phyloP scores from a whole-genome alignment of 2,329 filamentous ascomycete genomes.

The Phymatotrichopsis omnivora region DNA sequence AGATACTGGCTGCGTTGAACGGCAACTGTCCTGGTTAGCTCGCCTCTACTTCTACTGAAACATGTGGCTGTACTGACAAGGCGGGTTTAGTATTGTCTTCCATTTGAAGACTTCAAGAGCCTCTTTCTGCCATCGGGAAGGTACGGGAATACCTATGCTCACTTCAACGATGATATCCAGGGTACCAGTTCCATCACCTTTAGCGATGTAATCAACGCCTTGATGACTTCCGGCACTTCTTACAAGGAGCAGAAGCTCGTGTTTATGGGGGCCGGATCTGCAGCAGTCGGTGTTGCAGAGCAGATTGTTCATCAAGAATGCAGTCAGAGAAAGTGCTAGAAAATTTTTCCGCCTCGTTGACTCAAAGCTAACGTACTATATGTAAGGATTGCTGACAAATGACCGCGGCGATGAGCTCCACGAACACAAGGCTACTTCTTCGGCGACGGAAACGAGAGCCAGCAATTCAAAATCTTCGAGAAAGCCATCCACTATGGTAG shows the following conservation, averaged over 20 bases:
- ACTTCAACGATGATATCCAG: constrained; percentile 98
- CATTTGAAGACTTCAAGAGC: constrained; percentile 99
- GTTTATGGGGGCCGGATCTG: constrained; percentile 91
- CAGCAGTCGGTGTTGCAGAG: constrained; percentile 93
- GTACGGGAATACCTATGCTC: constrained; percentile 79
- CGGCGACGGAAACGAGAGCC: constrained; percentile 52
- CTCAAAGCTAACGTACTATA: constrained; percentile 41
- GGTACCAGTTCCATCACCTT: constrained; percentile 93
- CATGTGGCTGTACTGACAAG: not conserved
- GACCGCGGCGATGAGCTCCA: constrained; percentile 91
- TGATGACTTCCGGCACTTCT: constrained; percentile 70
- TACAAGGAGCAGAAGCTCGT: constrained; percentile 86
- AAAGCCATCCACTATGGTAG: constrained; percentile 91
- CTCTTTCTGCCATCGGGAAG: constrained; percentile 88
- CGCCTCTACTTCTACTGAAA: constrained; percentile 14
- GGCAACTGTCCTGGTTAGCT: constrained; percentile 60
- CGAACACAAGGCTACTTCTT: constrained; percentile 72
- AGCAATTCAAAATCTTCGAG: constrained; percentile 68
- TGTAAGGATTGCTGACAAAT: constrained; percentile 78
- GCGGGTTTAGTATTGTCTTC: constrained; percentile 53
- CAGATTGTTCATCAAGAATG: constrained; percentile 93
- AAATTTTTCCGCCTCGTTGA: constrained; percentile 96
- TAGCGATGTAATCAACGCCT: constrained; percentile 60
- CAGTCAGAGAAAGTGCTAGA: constrained; percentile 75
- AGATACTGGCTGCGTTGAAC: constrained; percentile 85